A percentile compares a stretch with the other conserved stretches of the same genome.
Conservation (phyloP, 75 land plant species). For the Ceratopteris richardii region DNA sequence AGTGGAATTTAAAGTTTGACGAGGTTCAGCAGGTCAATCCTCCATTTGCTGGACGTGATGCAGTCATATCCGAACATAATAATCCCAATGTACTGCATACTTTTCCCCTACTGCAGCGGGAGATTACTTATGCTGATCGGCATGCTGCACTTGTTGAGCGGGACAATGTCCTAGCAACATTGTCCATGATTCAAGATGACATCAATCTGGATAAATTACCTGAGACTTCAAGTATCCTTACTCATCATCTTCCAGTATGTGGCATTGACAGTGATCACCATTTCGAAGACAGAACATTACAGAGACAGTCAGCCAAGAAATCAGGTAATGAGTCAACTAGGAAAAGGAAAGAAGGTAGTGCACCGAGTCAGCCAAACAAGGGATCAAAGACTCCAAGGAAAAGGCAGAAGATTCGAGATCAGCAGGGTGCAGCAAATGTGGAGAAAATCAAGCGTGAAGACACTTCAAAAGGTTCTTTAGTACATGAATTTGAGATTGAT, state of each 20-base stretch:
- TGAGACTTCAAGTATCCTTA: background rate
- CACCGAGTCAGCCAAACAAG: background rate
- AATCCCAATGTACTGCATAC: conserved; percentile 47
- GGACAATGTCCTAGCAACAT: conserved; percentile 42
- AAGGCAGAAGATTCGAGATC: background rate
- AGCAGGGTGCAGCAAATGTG: background rate
- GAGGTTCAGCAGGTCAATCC: conserved; percentile 16
- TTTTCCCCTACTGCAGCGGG: conserved; percentile 46
- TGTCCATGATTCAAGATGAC: conserved; percentile 8
- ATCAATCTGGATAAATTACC: background rate
- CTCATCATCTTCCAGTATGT: background rate
- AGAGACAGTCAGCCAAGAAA: background rate
- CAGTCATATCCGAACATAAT: conserved; percentile 45
- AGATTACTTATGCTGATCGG: conserved; percentile 47
- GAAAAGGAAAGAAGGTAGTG: background rate
- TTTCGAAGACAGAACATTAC: background rate
- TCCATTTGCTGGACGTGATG: conserved; percentile 42
- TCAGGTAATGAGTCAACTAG: no score
- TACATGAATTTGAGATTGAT: conserved; percentile 46
- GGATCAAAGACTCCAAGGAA: background rate
- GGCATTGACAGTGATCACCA: background rate
- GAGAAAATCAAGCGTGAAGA: background rate
- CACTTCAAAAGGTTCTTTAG: conserved; percentile 3
- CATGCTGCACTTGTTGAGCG: conserved; percentile 43
- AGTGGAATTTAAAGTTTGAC: background rate